Conservation (phyloP, 345 rosid species). For the Microthlaspi erraticum region DNA sequence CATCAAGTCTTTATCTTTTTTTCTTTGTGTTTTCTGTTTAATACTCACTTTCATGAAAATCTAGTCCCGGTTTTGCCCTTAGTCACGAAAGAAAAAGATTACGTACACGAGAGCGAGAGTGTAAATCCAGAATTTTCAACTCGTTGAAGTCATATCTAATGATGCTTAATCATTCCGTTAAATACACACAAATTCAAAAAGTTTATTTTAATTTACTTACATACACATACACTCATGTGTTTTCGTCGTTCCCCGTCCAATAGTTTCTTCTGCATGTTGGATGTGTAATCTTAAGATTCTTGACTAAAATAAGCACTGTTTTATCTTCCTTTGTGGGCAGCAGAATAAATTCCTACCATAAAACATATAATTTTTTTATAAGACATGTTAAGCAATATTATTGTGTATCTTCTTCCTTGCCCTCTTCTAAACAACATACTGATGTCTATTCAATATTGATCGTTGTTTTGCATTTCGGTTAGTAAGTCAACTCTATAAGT, state of each 20-base stretch:
- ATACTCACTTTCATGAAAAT: conserved; percentile 17
- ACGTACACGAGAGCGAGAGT: conserved; percentile 37
- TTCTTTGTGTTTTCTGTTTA: conserved; percentile 18
- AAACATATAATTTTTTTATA: not conserved
- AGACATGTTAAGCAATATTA: not conserved
- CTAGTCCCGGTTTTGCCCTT: conserved; percentile 18
- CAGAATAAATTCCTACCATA: not conserved
- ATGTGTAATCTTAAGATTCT: conserved; percentile 15
- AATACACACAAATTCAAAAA: conserved; percentile 28
- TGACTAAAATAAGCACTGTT: conserved; percentile 5
- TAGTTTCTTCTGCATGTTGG: conserved; percentile 13
- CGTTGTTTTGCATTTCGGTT: not conserved
- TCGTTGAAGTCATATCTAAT: conserved; percentile 38
- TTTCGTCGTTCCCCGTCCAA: conserved; percentile 33
- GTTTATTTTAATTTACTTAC: conserved; percentile 3
- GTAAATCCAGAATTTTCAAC: conserved; percentile 42
- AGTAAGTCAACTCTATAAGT: not conserved
- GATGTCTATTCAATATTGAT: not conserved
- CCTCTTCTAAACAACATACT: not conserved
- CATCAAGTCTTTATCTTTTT: conserved; percentile 25
- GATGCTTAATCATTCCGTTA: conserved; percentile 47
- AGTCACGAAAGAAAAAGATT: conserved; percentile 15
- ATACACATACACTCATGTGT: not conserved
- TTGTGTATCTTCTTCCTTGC: not conserved
- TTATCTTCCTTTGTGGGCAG: not conserved